phyloP scores from a whole-genome alignment of 148 eudicot species.

The Vaccinium corymbosum region DNA sequence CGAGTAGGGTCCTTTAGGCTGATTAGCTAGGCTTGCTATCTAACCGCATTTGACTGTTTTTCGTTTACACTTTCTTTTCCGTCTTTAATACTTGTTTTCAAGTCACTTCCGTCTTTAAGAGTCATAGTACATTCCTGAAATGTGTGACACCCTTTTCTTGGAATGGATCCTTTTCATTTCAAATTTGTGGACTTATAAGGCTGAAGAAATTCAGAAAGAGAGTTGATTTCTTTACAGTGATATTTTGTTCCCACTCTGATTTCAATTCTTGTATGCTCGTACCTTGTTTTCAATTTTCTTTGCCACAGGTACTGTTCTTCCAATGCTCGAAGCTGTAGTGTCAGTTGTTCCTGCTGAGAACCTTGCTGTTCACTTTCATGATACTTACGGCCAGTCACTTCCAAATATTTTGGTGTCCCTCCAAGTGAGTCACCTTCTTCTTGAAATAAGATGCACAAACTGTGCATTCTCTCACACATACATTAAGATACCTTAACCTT shows the following conservation, averaged over 20 bases:
- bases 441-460: neutral
- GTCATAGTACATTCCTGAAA: neutral
- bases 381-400: conserved; percentile 71
- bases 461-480: neutral
- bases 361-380: conserved; percentile 71
- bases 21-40: neutral
- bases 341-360: conserved; percentile 53
- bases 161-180: neutral
- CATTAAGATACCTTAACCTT: neutral
- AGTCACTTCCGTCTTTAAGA: neutral
- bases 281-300: conserved; percentile 14
- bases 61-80: neutral
- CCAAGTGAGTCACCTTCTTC: conserved; percentile 40
- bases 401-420: conserved; percentile 60
- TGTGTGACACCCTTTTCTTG: neutral
- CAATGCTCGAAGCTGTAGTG: conserved; percentile 69
- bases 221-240: neutral
- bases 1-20: too few species aligned
- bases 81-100: neutral
- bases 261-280: neutral
- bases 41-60: neutral
- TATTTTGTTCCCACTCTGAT: too few species aligned
- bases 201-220: neutral
- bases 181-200: neutral
- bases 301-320: conserved; percentile 50